Conservation (phyloP, 78 protist species). For the Chrysochromulina parva region DNA sequence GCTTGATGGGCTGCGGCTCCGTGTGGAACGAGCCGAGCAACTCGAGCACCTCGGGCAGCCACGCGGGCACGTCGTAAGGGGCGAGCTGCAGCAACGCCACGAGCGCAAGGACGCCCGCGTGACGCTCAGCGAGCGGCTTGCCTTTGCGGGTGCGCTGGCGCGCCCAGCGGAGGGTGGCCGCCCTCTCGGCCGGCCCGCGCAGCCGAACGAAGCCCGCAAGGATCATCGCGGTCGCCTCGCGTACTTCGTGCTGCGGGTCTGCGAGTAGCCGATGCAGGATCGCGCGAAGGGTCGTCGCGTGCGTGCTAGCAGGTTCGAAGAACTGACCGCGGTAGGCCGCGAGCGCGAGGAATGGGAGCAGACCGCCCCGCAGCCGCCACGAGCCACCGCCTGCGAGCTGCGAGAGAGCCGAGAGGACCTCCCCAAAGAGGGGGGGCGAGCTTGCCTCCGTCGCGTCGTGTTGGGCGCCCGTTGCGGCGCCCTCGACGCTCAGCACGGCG, state of each 20-base stretch:
- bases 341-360: background rate
- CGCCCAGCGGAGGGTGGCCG: background rate
- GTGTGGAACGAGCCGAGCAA: background rate
- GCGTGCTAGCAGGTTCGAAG: too few species aligned
- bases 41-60: conserved; percentile 53
- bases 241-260: conserved; percentile 11
- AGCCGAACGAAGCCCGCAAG: background rate
- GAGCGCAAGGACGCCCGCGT: conserved; percentile 63
- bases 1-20: conserved; percentile 46
- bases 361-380: background rate
- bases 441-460: too few species aligned
- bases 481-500: background rate
- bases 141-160: background rate
- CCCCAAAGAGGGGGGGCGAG: background rate
- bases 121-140: conserved; percentile 9
- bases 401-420: background rate
- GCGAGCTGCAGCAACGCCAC: conserved; percentile 39
- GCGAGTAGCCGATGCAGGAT: background rate
- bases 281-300: background rate
- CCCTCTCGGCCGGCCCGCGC: background rate
- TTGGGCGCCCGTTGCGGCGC: too few species aligned
- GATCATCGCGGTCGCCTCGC: background rate
- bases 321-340: background rate
- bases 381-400: background rate
- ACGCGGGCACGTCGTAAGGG: conserved; percentile 66